Evolutionary conservation across 257 asterid species (phyloP).

Genomic region (Linaria vulgaris): DNA sequence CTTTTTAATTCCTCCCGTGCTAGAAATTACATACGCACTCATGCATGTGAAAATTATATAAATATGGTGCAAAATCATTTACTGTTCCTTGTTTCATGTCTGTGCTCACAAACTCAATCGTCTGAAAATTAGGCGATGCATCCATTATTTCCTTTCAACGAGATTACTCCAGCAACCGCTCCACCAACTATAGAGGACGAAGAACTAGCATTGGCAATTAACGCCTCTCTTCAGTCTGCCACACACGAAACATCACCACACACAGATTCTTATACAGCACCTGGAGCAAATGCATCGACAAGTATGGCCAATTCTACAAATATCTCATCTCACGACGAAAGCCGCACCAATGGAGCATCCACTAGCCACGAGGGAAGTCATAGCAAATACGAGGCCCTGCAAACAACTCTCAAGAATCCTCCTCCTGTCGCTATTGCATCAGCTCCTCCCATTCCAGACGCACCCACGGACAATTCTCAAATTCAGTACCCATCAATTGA

Average conservation of each 20-base stretch:
- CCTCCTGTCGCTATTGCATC: slow-evolving; percentile 44
- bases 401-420: slow-evolving; percentile 28
- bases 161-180: slow-evolving; percentile 31
- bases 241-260: slow-evolving; percentile 34
- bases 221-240: slow-evolving; percentile 65
- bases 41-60: too few species aligned
- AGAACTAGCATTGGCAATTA: slow-evolving; percentile 60
- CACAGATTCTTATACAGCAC: slow-evolving; percentile 31
- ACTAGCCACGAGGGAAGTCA: slow-evolving; percentile 32
- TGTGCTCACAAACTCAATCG: background rate
- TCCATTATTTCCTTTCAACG: slow-evolving; percentile 50
- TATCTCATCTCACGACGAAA: slow-evolving; percentile 26
- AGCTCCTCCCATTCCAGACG: slow-evolving; percentile 45
- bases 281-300: slow-evolving; percentile 41
- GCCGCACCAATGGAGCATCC: slow-evolving; percentile 30
- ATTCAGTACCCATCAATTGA: slow-evolving; percentile 78
- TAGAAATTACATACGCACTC: too few species aligned
- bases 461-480: slow-evolving; percentile 43
- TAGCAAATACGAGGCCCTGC: slow-evolving; percentile 27
- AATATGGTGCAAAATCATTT: too few species aligned
- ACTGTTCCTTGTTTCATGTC: too few species aligned
- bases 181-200: slow-evolving; percentile 56
- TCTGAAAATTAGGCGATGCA: slow-evolving; percentile 52
- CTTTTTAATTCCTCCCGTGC: too few species aligned
- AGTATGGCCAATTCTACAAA: slow-evolving; percentile 31